These are phyloP conservation scores for Penicillium sp. DNA, from an alignment of 2,329 filamentous ascomycete genomes.

Conservation along the genomic window DNA sequence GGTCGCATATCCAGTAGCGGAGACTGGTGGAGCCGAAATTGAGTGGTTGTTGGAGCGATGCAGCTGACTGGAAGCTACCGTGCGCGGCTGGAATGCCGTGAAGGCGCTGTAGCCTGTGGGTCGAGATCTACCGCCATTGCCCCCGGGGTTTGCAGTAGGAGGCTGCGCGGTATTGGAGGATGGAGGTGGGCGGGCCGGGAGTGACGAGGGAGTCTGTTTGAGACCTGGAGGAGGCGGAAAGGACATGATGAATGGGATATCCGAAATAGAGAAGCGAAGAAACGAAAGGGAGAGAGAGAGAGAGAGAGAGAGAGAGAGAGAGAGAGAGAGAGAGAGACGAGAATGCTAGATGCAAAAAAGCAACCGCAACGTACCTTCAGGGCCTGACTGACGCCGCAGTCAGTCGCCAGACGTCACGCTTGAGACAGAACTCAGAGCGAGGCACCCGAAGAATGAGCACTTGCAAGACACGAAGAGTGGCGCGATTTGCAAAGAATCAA, in stretches of 20 bases:
- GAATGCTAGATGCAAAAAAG: constrained; percentile 33
- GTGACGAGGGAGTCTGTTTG: constrained; percentile 56
- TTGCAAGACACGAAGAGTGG: neutral
- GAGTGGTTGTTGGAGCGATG: constrained; percentile 40
- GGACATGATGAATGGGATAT: constrained; percentile 65
- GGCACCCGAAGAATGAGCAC: constrained; percentile 2
- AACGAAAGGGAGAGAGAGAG: constrained; percentile 22
- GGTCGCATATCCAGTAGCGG: constrained; percentile 35
- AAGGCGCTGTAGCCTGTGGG: constrained; percentile 46
- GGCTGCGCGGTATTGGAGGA: constrained; percentile 37
- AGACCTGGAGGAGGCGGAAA: constrained; percentile 83
- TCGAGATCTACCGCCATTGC: constrained; percentile 37
- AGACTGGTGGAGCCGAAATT: constrained; percentile 39
- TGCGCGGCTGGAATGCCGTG: constrained; percentile 60
- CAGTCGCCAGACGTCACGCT: constrained; percentile 37
- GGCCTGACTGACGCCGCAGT: constrained; percentile 36
- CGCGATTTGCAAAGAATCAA: neutral
- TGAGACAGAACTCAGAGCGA: constrained; percentile 24
- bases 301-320: constrained; percentile 30
- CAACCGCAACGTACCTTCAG: constrained; percentile 46
- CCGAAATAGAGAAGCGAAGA: constrained; percentile 24
- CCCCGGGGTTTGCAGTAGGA: constrained; percentile 37
- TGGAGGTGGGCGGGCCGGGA: constrained; percentile 75
- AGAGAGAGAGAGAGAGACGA: constrained; percentile 29
- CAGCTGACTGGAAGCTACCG: constrained; percentile 50